A percentile compares a stretch with the other conserved stretches of the same genome.
Conservation (phyloP, 805 yeast species). For the Metschnikowia baotianmanensis region DNA sequence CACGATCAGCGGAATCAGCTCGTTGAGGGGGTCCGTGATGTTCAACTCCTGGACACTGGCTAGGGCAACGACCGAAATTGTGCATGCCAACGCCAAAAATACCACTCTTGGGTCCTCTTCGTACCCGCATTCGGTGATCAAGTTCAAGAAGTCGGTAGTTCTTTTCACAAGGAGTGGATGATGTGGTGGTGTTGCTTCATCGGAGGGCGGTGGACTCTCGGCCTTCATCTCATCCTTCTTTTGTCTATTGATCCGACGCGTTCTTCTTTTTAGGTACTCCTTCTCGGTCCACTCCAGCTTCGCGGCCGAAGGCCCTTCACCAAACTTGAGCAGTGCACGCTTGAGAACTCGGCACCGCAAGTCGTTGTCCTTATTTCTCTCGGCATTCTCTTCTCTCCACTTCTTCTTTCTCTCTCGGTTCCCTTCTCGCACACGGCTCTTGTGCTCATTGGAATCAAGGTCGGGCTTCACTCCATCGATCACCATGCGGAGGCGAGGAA, state of each 20-base stretch:
- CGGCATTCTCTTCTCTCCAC: slow-evolving; percentile 80
- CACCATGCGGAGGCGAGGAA: slow-evolving; percentile 19
- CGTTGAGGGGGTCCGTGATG: slow-evolving; percentile 7
- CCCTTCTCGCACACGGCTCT: slow-evolving; percentile 59
- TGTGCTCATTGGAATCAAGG: slow-evolving; percentile 37
- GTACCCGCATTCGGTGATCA: slow-evolving; percentile 31
- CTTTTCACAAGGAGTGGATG: slow-evolving; percentile 28
- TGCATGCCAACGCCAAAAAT: slow-evolving; percentile 25
- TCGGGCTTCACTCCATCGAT: slow-evolving; percentile 25
- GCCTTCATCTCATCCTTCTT: slow-evolving; percentile 26
- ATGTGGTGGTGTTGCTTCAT: slow-evolving; percentile 15
- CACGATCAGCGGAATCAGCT: slow-evolving; percentile 13
- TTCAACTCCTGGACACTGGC: slow-evolving; percentile 6
- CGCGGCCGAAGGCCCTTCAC: slow-evolving; percentile 53
- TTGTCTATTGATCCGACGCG: slow-evolving; percentile 52
- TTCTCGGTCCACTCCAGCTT: slow-evolving; percentile 67
- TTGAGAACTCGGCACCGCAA: slow-evolving; percentile 72
- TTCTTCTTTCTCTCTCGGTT: slow-evolving; percentile 76
- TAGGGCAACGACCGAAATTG: slow-evolving; percentile 19
- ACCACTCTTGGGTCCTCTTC: slow-evolving; percentile 34
- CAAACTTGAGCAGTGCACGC: slow-evolving; percentile 67
- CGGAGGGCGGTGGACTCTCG: slow-evolving; percentile 5
- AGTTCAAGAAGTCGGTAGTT: slow-evolving; percentile 35
- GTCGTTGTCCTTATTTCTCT: slow-evolving; percentile 85
- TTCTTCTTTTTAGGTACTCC: slow-evolving; percentile 67